Evolutionary conservation across 352 stramenopile species (phyloP), one percentile per base, ranked within the genome.

Genomic region (Phytophthora uliginosa): DNA sequence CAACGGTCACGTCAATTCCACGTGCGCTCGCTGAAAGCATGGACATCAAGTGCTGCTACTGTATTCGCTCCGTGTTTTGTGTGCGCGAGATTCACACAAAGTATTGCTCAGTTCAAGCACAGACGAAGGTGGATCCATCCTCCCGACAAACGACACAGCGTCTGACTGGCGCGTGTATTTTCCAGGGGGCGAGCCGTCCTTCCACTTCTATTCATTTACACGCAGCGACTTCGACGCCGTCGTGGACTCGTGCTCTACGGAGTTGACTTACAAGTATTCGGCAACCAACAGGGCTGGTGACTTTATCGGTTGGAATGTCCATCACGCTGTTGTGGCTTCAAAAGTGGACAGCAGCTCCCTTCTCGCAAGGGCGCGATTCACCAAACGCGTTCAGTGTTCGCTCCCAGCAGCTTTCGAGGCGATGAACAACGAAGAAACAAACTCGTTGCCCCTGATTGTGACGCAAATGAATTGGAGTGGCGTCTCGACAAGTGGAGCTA

Each of bases 391-490:
- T n/a, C 18, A 24, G 1, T 55, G 62, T 9, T 56, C 62, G 7
- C 28, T 69, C 22, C n/a, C 24, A 5, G 10, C 26, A 20, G 70
- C 62, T 15, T 57, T 58, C 3, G 51, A 74, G 2, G 24, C 47
- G 9, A 57, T 78, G 33, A 64, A 65, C 34, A 51, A 66, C 18
- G 40, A 78, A 18, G 66, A 59, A 17, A 22, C 4, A n/a, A 59
- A 73, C 18, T 63, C 62, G 13, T 81, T 71, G 74, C 62, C 59
- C 4, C 48, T 71, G 13, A 59, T 81, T 4, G 40, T 76, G 8
- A 60, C 45, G 0, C 62, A 67, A 6, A 66, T 74, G 57, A 66
- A 71, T 15, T 81, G 68, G 60, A 50, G 55, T 24, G 55, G 62
- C n/a, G 59, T 63, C 34, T 64, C 66, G 22, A 42, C 6, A 6